These are phyloP conservation scores for Wallacemonas sp. DNA, from an alignment of 208 protist species.

Conservation along the genomic window DNA sequence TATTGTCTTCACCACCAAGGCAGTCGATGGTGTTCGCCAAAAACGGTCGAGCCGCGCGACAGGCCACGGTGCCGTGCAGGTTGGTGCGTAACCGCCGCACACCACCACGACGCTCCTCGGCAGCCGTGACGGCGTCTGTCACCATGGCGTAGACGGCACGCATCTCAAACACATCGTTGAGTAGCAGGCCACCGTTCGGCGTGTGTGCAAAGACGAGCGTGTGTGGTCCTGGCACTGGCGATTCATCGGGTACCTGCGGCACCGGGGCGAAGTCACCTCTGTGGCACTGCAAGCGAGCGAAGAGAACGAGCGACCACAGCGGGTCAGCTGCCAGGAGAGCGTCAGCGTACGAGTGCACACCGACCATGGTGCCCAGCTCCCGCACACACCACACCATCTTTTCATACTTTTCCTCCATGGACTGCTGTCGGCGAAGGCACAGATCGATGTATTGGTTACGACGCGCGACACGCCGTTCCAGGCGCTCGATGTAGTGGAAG, in stretches of 20 bases:
- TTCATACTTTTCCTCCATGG: conserved; percentile 86
- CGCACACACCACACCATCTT: conserved; percentile 85
- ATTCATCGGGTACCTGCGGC: neutral
- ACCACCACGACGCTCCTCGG: conserved; percentile 11
- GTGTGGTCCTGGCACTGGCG: neutral
- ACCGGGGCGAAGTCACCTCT: conserved; percentile 27
- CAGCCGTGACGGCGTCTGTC: conserved; percentile 25
- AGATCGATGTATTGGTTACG: conserved; percentile 62
- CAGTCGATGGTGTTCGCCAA: conserved; percentile 62
- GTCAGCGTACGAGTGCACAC: conserved; percentile 76
- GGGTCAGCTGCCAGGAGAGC: conserved; percentile 53
- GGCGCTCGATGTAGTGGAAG: conserved; percentile 79
- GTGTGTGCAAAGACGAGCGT: conserved; percentile 36
- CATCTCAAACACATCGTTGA: conserved; percentile 38
- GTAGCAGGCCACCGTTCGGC: conserved; percentile 36
- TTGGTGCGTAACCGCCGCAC: conserved; percentile 35
- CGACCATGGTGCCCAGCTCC: conserved; percentile 65
- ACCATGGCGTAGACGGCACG: conserved; percentile 35
- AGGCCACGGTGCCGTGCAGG: conserved; percentile 55
- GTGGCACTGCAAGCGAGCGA: conserved; percentile 60
- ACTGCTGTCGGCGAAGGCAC: conserved; percentile 38
- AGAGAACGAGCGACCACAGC: conserved; percentile 72
- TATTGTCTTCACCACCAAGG: conserved; percentile 41
- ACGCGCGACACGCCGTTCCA: conserved; percentile 78
- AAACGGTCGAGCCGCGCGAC: conserved; percentile 48